These are phyloP conservation scores for Myriosclerotinia scirpicola DNA, from an alignment of 2,329 filamentous ascomycete species.

Conservation along the genomic window DNA sequence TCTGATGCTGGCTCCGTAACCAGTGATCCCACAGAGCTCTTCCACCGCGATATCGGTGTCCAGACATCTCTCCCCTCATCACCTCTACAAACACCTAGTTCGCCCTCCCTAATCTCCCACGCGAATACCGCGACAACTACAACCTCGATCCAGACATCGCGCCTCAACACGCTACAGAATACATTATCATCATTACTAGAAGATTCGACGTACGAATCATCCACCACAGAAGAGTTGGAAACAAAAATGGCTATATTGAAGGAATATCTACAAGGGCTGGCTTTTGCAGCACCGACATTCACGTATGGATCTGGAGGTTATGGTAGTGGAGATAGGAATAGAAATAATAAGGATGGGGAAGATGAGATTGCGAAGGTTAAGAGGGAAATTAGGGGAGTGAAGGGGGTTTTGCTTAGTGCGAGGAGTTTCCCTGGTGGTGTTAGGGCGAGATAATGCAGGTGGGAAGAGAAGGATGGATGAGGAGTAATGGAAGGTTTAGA, in stretches of 20 bases:
- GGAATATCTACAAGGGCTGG: slow-evolving; percentile 64
- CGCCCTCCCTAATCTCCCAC: slow-evolving; percentile 35
- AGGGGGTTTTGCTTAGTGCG: slow-evolving; percentile 73
- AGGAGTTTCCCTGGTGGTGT: slow-evolving; percentile 62
- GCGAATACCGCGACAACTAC: slow-evolving; percentile 17
- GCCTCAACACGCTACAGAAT: slow-evolving; percentile 50
- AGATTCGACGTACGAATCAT: slow-evolving; percentile 35
- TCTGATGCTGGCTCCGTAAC: slow-evolving; percentile 46
- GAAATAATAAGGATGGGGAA: slow-evolving; percentile 50
- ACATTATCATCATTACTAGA: slow-evolving; percentile 53
- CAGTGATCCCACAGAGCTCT: slow-evolving; percentile 70
- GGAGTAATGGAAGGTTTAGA: slow-evolving; percentile 28
- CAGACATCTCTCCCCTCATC: slow-evolving; percentile 61
- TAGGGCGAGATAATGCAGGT: slow-evolving; percentile 23
- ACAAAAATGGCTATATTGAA: slow-evolving; percentile 51
- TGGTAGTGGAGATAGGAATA: slow-evolving; percentile 37
- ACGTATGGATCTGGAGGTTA: slow-evolving; percentile 39
- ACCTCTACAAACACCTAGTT: slow-evolving; percentile 29
- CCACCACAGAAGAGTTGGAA: slow-evolving; percentile 32
- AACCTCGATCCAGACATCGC: slow-evolving; percentile 42
- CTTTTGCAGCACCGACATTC: slow-evolving; percentile 45
- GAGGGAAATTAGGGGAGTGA: slow-evolving; percentile 74
- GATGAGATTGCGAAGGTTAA: slow-evolving; percentile 74
- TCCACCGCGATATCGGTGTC: slow-evolving; percentile 77
- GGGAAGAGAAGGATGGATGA: not conserved